These are phyloP conservation scores for Yarrowia sp. DNA, from an alignment of 805 yeast genomes.

Conservation along the genomic window DNA sequence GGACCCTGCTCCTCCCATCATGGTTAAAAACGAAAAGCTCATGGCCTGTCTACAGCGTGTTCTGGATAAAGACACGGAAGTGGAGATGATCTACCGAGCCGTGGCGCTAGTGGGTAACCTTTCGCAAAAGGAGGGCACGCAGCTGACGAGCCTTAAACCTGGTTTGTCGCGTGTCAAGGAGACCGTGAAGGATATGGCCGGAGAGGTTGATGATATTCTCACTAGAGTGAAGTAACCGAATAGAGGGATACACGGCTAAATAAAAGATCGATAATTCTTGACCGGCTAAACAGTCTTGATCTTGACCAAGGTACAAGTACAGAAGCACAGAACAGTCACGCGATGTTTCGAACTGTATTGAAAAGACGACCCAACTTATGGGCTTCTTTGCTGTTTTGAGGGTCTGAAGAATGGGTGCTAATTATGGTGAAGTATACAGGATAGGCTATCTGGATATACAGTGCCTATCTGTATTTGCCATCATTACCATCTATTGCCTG, in stretches of 20 bases:
- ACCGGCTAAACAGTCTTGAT: no score
- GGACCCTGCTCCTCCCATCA: slow-evolving; percentile 36
- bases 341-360: slow-evolving; percentile 12
- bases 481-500: no score
- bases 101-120: slow-evolving; percentile 33
- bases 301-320: no score
- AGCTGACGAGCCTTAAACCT: neutral
- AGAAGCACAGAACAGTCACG: neutral
- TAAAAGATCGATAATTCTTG: no score
- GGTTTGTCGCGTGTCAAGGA: neutral
- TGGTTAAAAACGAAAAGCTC: slow-evolving; percentile 34
- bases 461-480: no score
- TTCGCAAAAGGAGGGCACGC: neutral
- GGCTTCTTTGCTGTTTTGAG: no score
- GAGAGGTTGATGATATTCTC: neutral
- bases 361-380: no score
- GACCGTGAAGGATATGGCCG: neutral
- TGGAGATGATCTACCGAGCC: slow-evolving; percentile 34
- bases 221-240: neutral
- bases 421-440: no score
- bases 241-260: neutral
- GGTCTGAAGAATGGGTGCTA: no score
- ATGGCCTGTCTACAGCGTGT: slow-evolving; percentile 31
- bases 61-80: slow-evolving; percentile 31
- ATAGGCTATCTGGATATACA: no score